Evolutionary conservation across 495 filamentous ascomycete species (phyloP), one percentile per base, ranked within the genome.

Genomic region (Daldinia childiae): DNA sequence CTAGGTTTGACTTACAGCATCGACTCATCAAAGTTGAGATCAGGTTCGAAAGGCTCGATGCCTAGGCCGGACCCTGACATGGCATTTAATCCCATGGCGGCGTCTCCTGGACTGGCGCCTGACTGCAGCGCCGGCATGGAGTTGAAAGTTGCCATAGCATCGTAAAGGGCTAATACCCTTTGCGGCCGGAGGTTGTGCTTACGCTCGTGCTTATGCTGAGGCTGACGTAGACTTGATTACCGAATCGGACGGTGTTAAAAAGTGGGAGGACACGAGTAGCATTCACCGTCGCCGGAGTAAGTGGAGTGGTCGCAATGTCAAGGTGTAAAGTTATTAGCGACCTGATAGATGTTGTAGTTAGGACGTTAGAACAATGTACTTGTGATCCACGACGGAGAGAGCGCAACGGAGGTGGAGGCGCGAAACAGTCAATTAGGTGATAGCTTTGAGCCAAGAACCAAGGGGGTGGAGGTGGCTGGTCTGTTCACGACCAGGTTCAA

Each of bases 81-180:
- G 8, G 52, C 62, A 48, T 79, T 79, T 62, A 81, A 59, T 63
- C 75, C 75, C 73, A 84, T 79, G 69, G 76, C 71, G 64, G 76
- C 71, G 64, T 84, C 82, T 69, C 74, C 72, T 50, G 74, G 62
- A 51, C 81, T 66, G 69, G 76, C 69, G 77, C 74, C 76, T 43
- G 77, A 69, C 62, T 77, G 69, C 58, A 82, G 75, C 65, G 77
- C 77, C 75, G 81, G 80, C 76, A 83, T 79, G 76, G 81, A 77
- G 72, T 81, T 84, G 79, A 80, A 85, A 76, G 74, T 78, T 65
- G 83, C 81, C 83, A 85, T 85, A 65, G 76, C 82, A 83, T 83
- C 72, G 77, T 81, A 59, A 72, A 72, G 71, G 71, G 71, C 64
- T 66, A 43, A 63, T 58, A 60, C 72, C 72, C 68, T 71, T 50